Conservation (phyloP, 306 rosid genomes). For the Alnus glutinosa region DNA sequence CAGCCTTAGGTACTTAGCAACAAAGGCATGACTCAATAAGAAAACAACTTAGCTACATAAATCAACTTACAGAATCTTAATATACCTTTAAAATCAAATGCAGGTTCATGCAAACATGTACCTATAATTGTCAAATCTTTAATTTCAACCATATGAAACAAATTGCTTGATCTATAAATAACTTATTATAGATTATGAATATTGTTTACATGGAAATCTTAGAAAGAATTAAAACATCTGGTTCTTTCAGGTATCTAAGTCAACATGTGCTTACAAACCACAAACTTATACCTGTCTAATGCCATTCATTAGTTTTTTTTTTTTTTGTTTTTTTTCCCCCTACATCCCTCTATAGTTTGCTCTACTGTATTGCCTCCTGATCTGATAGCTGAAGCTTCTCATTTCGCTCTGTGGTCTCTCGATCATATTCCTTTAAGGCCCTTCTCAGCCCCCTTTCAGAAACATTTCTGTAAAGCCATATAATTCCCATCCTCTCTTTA, state of each 20-base stretch:
- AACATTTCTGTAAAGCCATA: not conserved
- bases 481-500: not conserved
- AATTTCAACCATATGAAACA: constrained; percentile 4
- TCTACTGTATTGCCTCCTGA: not conserved
- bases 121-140: not conserved
- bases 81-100: constrained; percentile 7
- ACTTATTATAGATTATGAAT: not conserved
- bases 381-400: not conserved
- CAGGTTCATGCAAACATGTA: not conserved
- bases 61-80: constrained; percentile 5
- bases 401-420: not conserved
- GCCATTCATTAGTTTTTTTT: not conserved
- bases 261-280: not conserved
- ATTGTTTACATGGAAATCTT: not conserved
- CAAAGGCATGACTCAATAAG: not conserved
- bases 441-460: not conserved
- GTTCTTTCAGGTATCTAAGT: not conserved
- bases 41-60: not conserved
- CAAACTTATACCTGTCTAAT: not conserved
- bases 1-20: not conserved
- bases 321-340: not conserved
- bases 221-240: not conserved
- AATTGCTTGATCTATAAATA: not conserved
- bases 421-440: not conserved
- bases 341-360: not conserved